Evolutionary conservation across 805 yeast species (phyloP).

Genomic region (Zygoascus tannicola): DNA sequence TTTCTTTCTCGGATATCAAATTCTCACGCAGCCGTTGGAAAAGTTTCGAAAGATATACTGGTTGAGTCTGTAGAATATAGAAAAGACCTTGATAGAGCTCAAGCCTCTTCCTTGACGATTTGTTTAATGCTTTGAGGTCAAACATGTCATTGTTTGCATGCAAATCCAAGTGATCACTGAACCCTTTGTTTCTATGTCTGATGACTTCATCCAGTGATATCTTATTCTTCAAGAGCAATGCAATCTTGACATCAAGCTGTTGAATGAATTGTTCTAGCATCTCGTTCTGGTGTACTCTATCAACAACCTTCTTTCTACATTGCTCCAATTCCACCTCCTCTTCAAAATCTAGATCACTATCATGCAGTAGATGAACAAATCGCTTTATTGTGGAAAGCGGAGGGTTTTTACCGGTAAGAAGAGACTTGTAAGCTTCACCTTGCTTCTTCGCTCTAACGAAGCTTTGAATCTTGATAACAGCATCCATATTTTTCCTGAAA

Average conservation of each 20-base stretch:
- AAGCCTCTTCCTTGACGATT: constrained; percentile 37
- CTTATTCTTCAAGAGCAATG: constrained; percentile 68
- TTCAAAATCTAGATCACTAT: constrained; percentile 62
- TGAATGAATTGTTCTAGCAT: constrained; percentile 64
- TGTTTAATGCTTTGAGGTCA: constrained; percentile 31
- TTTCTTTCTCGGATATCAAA: constrained; percentile 25
- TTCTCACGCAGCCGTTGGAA: constrained; percentile 29
- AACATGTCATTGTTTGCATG: constrained; percentile 25
- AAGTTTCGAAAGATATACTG: constrained; percentile 55
- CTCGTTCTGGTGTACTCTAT: constrained; percentile 61
- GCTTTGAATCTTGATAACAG: constrained; percentile 66
- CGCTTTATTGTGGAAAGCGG: constrained; percentile 65
- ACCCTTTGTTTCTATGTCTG: constrained; percentile 33
- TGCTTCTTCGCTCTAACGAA: constrained; percentile 57
- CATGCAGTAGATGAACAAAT: constrained; percentile 68
- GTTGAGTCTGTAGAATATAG: constrained; percentile 76
- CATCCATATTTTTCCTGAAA: constrained; percentile 47
- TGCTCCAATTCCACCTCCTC: constrained; percentile 64
- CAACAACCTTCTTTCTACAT: constrained; percentile 57
- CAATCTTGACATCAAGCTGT: constrained; percentile 68
- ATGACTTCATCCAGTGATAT: constrained; percentile 65
- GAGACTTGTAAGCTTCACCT: constrained; percentile 61
- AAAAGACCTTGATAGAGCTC: constrained; percentile 70
- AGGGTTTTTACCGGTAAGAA: constrained; percentile 65
- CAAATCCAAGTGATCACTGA: constrained; percentile 7